phyloP scores from a whole-genome alignment of 2,329 filamentous ascomycete species.

The Aspergillus jensenii region DNA sequence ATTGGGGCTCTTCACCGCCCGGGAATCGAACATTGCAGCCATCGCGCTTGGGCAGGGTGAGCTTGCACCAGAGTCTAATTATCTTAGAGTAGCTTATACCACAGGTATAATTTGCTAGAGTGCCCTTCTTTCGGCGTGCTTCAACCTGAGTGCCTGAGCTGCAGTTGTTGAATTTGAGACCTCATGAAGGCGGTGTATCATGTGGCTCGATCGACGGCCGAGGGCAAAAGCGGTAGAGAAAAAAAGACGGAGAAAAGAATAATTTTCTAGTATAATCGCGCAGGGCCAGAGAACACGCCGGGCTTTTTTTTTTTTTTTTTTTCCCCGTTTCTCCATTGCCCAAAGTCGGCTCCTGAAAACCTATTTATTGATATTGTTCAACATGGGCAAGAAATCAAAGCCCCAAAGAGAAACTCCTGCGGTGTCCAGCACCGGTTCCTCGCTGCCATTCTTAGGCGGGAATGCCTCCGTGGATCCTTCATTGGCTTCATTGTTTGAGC shows the following conservation, averaged over 20 bases:
- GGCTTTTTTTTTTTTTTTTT: not conserved
- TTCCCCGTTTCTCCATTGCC: not conserved
- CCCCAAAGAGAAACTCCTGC: constrained; percentile 23
- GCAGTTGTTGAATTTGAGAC: not conserved
- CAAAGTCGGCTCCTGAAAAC: not conserved
- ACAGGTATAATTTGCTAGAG: not conserved
- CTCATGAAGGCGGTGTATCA: constrained; percentile 1
- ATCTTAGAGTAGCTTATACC: not conserved
- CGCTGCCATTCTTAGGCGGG: constrained; percentile 51
- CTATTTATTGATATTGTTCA: constrained; percentile 2
- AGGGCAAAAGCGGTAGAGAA: constrained; percentile 4
- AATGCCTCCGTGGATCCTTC: constrained; percentile 68
- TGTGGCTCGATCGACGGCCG: not conserved
- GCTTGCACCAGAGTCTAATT: not conserved
- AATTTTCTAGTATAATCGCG: not conserved
- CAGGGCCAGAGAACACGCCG: not conserved
- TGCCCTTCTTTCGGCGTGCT: not conserved
- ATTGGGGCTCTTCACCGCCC: constrained; percentile 5
- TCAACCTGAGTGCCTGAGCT: not conserved
- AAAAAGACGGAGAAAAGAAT: constrained; percentile 1
- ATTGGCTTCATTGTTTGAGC: constrained; percentile 68
- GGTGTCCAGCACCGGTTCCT: constrained; percentile 14
- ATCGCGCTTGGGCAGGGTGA: not conserved
- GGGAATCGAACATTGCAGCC: not conserved
- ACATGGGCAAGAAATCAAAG: constrained; percentile 38